These are phyloP conservation scores for Cladosporium sp. DNA, from an alignment of 2,329 filamentous ascomycete species.

Conservation along the genomic window DNA sequence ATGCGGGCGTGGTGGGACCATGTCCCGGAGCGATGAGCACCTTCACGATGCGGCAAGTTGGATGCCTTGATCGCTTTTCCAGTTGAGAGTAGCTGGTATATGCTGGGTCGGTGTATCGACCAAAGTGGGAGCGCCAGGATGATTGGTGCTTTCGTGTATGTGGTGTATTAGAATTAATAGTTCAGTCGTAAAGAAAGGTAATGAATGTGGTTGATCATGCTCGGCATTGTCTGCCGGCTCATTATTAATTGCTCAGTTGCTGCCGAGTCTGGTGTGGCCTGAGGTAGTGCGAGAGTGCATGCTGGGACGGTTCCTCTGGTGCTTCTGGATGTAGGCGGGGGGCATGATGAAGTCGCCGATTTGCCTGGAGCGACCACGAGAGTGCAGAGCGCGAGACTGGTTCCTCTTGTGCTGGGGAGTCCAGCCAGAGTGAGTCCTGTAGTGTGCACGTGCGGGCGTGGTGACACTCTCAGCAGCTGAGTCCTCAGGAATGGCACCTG, in stretches of 20 bases:
- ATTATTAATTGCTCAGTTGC: conserved; percentile 6
- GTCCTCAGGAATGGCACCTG: conserved; percentile 19
- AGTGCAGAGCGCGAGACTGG: conserved; percentile 15
- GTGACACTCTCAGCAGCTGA: conserved; percentile 5
- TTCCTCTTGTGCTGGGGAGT: conserved; percentile 17
- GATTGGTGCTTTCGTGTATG: neutral
- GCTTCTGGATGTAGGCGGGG: conserved; percentile 19
- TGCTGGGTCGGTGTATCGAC: neutral
- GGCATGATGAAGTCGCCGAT: conserved; percentile 21
- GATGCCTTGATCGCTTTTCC: neutral
- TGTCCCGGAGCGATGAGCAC: conserved; percentile 3
- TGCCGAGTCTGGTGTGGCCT: conserved; percentile 21
- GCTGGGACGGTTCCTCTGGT: conserved; percentile 19
- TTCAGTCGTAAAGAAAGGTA: conserved; percentile 18
- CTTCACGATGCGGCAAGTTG: conserved; percentile 4
- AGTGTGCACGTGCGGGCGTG: conserved; percentile 17
- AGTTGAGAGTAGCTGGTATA: neutral
- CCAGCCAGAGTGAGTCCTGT: conserved; percentile 18
- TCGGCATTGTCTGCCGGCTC: conserved; percentile 17
- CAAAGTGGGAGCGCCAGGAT: neutral
- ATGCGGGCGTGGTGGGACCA: neutral
- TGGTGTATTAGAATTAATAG: conserved; percentile 13
- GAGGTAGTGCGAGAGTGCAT: conserved; percentile 20
- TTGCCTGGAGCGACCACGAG: conserved; percentile 18
- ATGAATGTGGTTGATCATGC: conserved; percentile 21